Evolutionary conservation across 768 basidiomycete species (phyloP).

Genomic region (Pulveroboletus sp.): DNA sequence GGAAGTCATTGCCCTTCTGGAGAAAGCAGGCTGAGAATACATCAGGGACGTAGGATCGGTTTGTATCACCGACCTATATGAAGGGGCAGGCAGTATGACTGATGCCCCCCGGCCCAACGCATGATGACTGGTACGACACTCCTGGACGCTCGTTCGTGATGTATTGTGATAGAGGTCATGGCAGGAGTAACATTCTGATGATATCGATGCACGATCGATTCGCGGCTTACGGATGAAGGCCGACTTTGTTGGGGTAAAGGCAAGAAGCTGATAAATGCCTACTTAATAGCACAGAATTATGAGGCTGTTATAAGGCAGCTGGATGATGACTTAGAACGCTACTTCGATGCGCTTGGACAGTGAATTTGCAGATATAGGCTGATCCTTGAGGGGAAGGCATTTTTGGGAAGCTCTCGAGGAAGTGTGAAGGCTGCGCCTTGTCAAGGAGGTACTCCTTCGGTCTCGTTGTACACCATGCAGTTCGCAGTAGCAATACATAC

Average conservation of each 20-base stretch:
- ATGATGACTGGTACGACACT: slow-evolving; percentile 3
- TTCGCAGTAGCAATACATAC: slow-evolving; percentile 15
- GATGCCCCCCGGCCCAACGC: too few species aligned
- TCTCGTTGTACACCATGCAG: background rate
- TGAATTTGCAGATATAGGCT: slow-evolving; percentile 64
- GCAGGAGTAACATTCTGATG: slow-evolving; percentile 64
- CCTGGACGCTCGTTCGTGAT: slow-evolving; percentile 71
- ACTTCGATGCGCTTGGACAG: slow-evolving; percentile 51
- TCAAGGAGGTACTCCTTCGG: slow-evolving; percentile 8
- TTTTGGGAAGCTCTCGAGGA: slow-evolving; percentile 40
- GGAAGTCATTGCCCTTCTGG: slow-evolving; percentile 45
- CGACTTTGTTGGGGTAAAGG: slow-evolving; percentile 50
- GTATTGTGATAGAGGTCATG: slow-evolving; percentile 62
- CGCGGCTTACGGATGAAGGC: slow-evolving; percentile 54
- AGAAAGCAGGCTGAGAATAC: slow-evolving; percentile 45
- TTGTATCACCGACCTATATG: too few species aligned
- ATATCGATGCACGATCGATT: slow-evolving; percentile 57
- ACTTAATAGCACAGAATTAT: slow-evolving; percentile 23
- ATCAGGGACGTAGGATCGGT: slow-evolving; percentile 41
- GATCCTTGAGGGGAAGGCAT: slow-evolving; percentile 65
- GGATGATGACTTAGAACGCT: slow-evolving; percentile 47
- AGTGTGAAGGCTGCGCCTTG: slow-evolving; percentile 34
- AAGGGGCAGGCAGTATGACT: too few species aligned
- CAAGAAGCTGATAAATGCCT: slow-evolving; percentile 46
- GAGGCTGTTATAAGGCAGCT: slow-evolving; percentile 23